These are phyloP conservation scores for Iris pallida DNA, from an alignment of 116 monocot genomes.

Conservation along the genomic window DNA sequence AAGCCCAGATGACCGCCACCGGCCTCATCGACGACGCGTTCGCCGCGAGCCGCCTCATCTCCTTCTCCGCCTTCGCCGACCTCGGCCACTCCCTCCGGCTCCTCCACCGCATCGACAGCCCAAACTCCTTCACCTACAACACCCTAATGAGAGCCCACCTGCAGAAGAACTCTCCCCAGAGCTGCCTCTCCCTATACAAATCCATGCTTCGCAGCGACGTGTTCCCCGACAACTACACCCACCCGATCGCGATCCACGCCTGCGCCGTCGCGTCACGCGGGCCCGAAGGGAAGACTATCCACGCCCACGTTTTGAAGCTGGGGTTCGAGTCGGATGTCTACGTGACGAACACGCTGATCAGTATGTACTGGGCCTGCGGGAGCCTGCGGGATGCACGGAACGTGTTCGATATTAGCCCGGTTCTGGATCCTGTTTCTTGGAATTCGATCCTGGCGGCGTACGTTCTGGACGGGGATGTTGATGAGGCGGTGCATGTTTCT, in stretches of 20 bases:
- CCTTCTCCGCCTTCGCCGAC: constrained; percentile 33
- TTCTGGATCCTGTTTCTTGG: constrained; percentile 71
- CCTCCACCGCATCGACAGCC: constrained; percentile 29
- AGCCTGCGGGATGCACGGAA: constrained; percentile 35
- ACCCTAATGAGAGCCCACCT: constrained; percentile 47
- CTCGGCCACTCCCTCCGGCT: constrained; percentile 44
- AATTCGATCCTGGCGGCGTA: constrained; percentile 76
- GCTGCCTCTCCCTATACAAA: constrained; percentile 42
- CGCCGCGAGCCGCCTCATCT: constrained; percentile 74
- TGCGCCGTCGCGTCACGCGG: constrained; percentile 31
- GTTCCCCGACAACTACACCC: constrained; percentile 51
- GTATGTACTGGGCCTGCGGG: constrained; percentile 64
- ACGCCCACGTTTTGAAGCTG: constrained; percentile 44
- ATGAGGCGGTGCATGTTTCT: constrained; percentile 41
- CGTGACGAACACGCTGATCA: constrained; percentile 67
- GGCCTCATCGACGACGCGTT: constrained; percentile 65
- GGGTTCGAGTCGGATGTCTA: constrained; percentile 62
- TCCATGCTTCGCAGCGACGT: constrained; percentile 20
- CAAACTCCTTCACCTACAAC: constrained; percentile 79
- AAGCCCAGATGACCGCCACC: constrained; percentile 53
- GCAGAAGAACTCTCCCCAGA: constrained; percentile 21
- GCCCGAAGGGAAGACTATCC: constrained; percentile 52
- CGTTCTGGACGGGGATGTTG: constrained; percentile 44
- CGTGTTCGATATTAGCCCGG: constrained; percentile 59
- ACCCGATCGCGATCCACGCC: constrained; percentile 62